Evolutionary conservation across 192 early-diverging fungal species (phyloP), one percentile per base, ranked within the genome.

Genomic region (Cetraspora pellucida): DNA sequence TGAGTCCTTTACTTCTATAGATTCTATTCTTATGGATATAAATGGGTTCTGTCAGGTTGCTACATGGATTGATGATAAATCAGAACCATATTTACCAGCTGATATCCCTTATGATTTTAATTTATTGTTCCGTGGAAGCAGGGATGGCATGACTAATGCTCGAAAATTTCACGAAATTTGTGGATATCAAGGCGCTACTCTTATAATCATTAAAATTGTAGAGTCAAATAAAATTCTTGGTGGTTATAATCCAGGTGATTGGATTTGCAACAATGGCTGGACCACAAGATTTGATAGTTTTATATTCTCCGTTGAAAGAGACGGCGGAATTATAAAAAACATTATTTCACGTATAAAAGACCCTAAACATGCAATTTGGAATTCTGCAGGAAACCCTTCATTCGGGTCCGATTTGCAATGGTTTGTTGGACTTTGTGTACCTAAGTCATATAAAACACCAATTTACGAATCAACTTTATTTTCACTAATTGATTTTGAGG

Each of bases 201-300:
- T 73, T 57, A 54, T 73, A 37, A 58, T 73, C 23, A 28, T 73
- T 6, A 31, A 58, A 54, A 55, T 57, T 37, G 25, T 19, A 0
- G 28, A 43, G 10, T 3, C 16, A 23, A 45, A 44, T 59, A 21
- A 58, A 37, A 44, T 73, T 11, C n/a, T 73, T 58, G 71, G 71
- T 21, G 71, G 71, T 21, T 73, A 73, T 43, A 73, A 73, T 73
- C 23, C 50, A 43, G 19, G 25, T 30, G 16, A 57, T 44, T 73
- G 71, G 71, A 45, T 47, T 16, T 50, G 28, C 13, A 21, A 23
- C 3, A 28, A 19, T 3, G 17, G 25, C 5, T 58, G 54, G 27
- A 30, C 16, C 21, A 37, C 28, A 0, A 37, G 27, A 43, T 2
- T 19, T 9, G 17, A 55, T 44, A 58, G 71, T 45, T 73, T 73